Conservation (phyloP, 2,329 filamentous ascomycete genomes). For the Stagonosporopsis rhizophila region DNA sequence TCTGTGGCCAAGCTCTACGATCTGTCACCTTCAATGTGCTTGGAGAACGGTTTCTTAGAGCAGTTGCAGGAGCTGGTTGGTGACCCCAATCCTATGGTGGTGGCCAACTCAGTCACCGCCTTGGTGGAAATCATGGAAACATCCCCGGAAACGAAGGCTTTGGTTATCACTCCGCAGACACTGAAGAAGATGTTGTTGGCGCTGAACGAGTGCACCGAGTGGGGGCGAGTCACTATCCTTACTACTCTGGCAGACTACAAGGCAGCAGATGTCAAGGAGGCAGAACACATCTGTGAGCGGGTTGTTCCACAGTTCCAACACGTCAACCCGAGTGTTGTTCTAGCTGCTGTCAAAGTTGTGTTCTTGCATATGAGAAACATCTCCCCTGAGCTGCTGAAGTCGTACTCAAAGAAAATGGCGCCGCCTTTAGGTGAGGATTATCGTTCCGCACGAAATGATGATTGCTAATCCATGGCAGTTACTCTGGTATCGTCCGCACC, state of each 20-base stretch:
- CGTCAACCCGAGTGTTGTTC: constrained; percentile 93
- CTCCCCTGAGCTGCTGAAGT: constrained; percentile 77
- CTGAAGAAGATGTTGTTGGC: constrained; percentile 97
- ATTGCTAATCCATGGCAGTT: constrained; percentile 62
- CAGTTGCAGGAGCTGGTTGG: constrained; percentile 94
- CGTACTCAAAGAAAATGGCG: constrained; percentile 98
- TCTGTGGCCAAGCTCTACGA: constrained; percentile 99
- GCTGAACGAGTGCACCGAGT: constrained; percentile 97
- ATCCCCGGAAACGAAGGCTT: constrained; percentile 86
- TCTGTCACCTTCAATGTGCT: constrained; percentile 86
- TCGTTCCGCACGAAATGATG: not conserved
- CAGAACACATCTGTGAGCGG: constrained; percentile 96
- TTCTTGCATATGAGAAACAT: constrained; percentile 94
- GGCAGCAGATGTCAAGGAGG: constrained; percentile 87
- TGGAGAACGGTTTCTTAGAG: constrained; percentile 96
- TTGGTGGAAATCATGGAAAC: constrained; percentile 90
- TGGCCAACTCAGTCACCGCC: constrained; percentile 95
- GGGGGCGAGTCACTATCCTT: constrained; percentile 93
- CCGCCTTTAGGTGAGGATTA: constrained; percentile 77
- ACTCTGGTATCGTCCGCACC: constrained; percentile 94
- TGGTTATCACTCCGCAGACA: constrained; percentile 80
- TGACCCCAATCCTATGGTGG: constrained; percentile 98
- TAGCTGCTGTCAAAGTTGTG: constrained; percentile 97
- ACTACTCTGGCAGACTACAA: constrained; percentile 89
- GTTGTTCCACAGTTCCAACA: constrained; percentile 98